Percentiles rank a stretch among this genome's conserved stretches.
Conservation (phyloP, 257 asterid species). For the Solanum microdontum region DNA sequence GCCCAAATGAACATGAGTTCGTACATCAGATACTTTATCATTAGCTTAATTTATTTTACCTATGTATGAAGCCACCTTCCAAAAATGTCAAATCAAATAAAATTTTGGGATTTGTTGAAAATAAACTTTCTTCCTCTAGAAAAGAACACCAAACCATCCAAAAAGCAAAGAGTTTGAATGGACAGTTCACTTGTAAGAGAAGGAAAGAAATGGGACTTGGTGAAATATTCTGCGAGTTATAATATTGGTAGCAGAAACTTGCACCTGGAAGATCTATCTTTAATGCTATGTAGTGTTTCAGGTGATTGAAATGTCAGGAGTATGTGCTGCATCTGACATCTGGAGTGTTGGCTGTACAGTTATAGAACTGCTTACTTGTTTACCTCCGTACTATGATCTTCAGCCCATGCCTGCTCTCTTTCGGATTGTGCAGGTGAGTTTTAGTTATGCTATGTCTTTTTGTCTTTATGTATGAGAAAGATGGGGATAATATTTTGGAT, state of each 20-base stretch:
- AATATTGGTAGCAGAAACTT: neutral
- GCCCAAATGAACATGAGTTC: too few relatives aligned
- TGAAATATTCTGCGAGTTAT: neutral
- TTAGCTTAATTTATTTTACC: neutral
- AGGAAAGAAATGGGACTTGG: neutral
- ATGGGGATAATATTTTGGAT: neutral
- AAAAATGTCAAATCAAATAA: neutral
- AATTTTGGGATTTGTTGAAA: neutral
- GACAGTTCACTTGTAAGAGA: neutral
- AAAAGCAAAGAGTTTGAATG: neutral
- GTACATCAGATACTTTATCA: neutral
- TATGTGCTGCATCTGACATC: slow-evolving; percentile 99
- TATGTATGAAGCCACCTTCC: neutral
- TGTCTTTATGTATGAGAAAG: neutral
- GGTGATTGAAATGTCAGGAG: slow-evolving; percentile 99
- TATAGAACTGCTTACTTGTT: slow-evolving; percentile 93
- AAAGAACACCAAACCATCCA: neutral
- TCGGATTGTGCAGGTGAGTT: slow-evolving; percentile 83
- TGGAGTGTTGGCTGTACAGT: slow-evolving; percentile 99
- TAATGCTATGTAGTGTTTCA: slow-evolving; percentile 17
- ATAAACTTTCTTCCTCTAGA: neutral
- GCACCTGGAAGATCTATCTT: slow-evolving; percentile 2
- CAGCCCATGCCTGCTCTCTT: slow-evolving; percentile 99
- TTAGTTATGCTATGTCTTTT: slow-evolving; percentile 1
- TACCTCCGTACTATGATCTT: slow-evolving; percentile 93